Conservation (phyloP, 2,329 filamentous ascomycete genomes). For the Pochonia chlamydosporia region DNA sequence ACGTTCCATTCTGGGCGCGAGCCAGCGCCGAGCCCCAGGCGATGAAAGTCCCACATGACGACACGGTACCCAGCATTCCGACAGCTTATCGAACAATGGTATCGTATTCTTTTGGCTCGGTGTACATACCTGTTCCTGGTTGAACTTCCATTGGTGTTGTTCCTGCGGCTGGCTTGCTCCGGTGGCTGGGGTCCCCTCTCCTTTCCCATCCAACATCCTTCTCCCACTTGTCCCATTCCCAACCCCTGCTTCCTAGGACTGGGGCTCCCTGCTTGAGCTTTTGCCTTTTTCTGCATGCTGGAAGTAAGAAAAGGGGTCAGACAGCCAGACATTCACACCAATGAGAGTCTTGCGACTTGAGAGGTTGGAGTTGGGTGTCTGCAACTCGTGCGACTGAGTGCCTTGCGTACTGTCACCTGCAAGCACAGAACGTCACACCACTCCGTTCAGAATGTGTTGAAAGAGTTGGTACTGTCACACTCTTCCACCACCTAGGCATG, state of each 20-base stretch:
- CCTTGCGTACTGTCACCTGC: too few species aligned
- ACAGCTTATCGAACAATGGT: background rate
- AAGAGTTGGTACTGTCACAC: too few species aligned
- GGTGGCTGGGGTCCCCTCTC: background rate
- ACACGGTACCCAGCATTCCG: slow-evolving; percentile 8
- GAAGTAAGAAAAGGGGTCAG: background rate
- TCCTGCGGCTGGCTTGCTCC: background rate
- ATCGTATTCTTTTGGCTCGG: background rate
- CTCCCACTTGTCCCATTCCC: background rate
- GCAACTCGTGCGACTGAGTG: too few species aligned
- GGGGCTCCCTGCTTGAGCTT: background rate
- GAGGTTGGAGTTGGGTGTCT: too few species aligned
- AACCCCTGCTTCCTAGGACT: background rate
- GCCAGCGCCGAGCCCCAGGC: slow-evolving; percentile 1
- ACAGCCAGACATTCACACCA: background rate
- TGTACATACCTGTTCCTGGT: background rate
- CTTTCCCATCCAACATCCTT: background rate
- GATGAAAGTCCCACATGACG: slow-evolving; percentile 5
- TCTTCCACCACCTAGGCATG: too few species aligned
- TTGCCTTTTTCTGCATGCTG: too few species aligned
- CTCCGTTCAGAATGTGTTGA: too few species aligned
- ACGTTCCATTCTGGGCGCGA: slow-evolving; percentile 3
- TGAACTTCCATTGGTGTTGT: background rate
- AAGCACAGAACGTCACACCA: too few species aligned
- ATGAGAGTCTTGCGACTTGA: background rate